Evolutionary conservation across 2,329 filamentous ascomycete genomes (phyloP).

Genomic region (Ceratocystis huliohia): DNA sequence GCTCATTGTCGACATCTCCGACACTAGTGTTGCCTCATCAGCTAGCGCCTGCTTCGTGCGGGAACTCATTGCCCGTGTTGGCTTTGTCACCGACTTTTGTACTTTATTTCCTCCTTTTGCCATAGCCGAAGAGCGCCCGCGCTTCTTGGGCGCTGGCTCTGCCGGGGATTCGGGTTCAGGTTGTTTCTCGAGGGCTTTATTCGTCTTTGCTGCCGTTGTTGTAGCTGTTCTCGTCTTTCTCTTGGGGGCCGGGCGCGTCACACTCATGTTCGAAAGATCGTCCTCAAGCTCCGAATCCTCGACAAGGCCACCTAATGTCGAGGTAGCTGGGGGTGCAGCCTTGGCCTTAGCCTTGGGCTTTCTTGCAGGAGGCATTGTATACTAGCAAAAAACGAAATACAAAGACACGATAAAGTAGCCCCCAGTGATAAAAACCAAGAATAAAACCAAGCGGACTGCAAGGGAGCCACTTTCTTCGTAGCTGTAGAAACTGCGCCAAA

Average conservation of each 20-base stretch:
- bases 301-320: constrained; percentile 13
- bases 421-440: neutral
- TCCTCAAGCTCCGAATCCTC: constrained; percentile 17
- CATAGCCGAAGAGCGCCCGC: neutral
- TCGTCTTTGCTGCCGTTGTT: neutral
- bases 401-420: too few species aligned
- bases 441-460: neutral
- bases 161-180: neutral
- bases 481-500: constrained; percentile 2
- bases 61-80: neutral
- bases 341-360: constrained; percentile 15
- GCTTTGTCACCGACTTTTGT: constrained; percentile 13
- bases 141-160: constrained; percentile 6
- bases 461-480: neutral
- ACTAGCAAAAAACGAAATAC: neutral
- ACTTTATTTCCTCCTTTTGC: constrained; percentile 9
- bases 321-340: neutral
- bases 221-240: neutral
- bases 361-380: constrained; percentile 15
- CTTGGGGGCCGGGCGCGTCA: constrained; percentile 8
- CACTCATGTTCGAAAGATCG: constrained; percentile 16
- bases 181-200: neutral
- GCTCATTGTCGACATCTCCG: neutral
- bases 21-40: neutral
- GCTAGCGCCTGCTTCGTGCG: constrained; percentile 9